A percentile compares a stretch with the other conserved stretches of the same genome.
phyloP scores from a whole-genome alignment of 1,284 basidiomycete species.

The Tylopilus sp. region DNA sequence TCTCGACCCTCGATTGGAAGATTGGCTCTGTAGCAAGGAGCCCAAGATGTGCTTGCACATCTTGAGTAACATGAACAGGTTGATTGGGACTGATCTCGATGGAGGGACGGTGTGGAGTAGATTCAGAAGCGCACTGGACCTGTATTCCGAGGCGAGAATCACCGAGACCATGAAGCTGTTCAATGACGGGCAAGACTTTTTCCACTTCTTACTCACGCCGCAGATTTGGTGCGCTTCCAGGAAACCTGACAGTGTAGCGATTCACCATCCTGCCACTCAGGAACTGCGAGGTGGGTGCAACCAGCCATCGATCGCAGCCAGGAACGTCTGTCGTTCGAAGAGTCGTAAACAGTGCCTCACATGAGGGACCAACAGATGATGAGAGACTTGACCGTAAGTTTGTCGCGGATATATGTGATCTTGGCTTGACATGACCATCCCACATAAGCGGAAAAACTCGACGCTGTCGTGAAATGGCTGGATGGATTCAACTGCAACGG shows the following conservation, averaged over 20 bases:
- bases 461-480: not conserved
- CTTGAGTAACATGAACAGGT: not conserved
- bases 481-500: not conserved
- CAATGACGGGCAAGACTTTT: not conserved
- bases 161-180: constrained; percentile 5
- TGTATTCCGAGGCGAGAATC: not conserved
- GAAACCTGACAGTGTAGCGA: not conserved
- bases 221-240: constrained; percentile 1
- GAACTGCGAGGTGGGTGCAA: not conserved
- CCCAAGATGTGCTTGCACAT: constrained; percentile 4
- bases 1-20: not conserved
- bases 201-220: constrained; percentile 2
- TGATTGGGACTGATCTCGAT: not conserved
- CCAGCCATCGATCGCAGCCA: not conserved
- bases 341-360: not conserved
- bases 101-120: not conserved
- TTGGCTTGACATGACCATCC: not conserved
- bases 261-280: not conserved
- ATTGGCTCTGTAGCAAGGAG: constrained; percentile 7
- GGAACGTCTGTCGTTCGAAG: too few species aligned
- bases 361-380: not conserved
- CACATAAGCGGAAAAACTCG: not conserved
- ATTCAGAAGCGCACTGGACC: not conserved
- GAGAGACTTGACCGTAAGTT: not conserved
- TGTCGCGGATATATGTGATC: not conserved